A percentile compares a stretch with the other conserved stretches of the same genome.
phyloP scores from a whole-genome alignment of 2,329 filamentous ascomycete genomes.

The Teratosphaeria pseudoeucalypti region DNA sequence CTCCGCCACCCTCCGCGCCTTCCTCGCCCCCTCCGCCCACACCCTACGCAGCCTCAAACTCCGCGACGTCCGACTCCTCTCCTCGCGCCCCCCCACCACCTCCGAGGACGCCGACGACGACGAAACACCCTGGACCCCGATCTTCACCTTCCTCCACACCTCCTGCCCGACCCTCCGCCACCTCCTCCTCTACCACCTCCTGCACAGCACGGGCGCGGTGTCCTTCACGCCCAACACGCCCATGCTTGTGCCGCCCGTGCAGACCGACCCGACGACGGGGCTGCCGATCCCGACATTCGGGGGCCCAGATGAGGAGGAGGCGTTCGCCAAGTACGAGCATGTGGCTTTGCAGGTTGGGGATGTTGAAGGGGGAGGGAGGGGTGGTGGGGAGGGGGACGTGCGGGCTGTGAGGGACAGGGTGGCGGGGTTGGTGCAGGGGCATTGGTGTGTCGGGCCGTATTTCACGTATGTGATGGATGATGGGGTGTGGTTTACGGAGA shows the following conservation, averaged over 20 bases:
- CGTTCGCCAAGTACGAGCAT: conserved; percentile 15
- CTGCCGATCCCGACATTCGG: conserved; percentile 1
- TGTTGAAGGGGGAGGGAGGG: background rate
- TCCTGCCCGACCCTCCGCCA: conserved; percentile 13
- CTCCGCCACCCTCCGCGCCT: conserved; percentile 9
- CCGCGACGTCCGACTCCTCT: conserved; percentile 19
- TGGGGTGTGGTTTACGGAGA: conserved; percentile 23
- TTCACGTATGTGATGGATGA: conserved; percentile 23
- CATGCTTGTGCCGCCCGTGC: conserved; percentile 1
- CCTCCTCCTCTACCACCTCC: conserved; percentile 20
- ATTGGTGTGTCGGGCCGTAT: conserved; percentile 19
- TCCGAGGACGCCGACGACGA: background rate
- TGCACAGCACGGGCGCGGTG: conserved; percentile 15
- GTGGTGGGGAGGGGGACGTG: conserved; percentile 1
- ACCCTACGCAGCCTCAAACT: conserved; percentile 20
- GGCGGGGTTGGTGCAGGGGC: conserved; percentile 10
- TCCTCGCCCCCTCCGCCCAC: conserved; percentile 12
- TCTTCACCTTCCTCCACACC: conserved; percentile 17
- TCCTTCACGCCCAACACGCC: conserved; percentile 13
- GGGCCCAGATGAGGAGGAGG: conserved; percentile 2
- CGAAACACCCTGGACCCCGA: conserved; percentile 13
- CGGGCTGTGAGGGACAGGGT: conserved; percentile 10
- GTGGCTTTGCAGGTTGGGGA: conserved; percentile 12
- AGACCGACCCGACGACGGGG: conserved; percentile 1
- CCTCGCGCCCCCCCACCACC: background rate